Base-by-base conservation (phyloP, 2,329 filamentous ascomycete species). In the Teratosphaeria gauchensis region DNA sequence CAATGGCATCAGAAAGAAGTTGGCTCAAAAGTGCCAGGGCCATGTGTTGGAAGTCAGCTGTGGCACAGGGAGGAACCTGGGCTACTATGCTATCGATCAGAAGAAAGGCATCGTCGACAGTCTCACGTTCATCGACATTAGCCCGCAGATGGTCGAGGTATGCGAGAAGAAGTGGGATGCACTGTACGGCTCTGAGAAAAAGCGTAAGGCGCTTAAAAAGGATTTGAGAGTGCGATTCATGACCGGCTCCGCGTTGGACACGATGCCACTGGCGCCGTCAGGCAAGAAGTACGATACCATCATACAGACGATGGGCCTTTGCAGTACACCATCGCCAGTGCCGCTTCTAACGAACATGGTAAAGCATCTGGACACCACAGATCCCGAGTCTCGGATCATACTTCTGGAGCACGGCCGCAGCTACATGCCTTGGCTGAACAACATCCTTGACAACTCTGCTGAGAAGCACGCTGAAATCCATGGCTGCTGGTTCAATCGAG, bases 401-500 rank as follows among this genome's bases (percentile, higher is more conserved):
- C 71, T 80, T 21, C 70, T 80, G 5, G 78, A 80, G 69, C 78
- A 80, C 64, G 78, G 78, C n/a, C 73, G 75, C 58, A 76, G 74
- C 63, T 71, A 78, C 61, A 75, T 75, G 61, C 63, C 72, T 8
- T 80, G 78, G 78, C 63, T 80, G 62, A 80, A 80, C 67, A 67
- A 65, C 11, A 64, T 78, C 38, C 66, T 80, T 56, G 77, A 80
- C 63, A 73, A 72, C 56, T 68, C 74, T 9, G 78, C 78, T 19
- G 69, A 75, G 46, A 73, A 72, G 59, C 78, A 80, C 63, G 78
- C 78, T 1, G 74, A 78, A 55, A 71, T 74, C 53, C 76, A 79
- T 61, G 78, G 78, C 19, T 80, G 78, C 63, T 80, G 78, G 77
- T 80, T 75, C 74, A 80, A 80, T 63, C 77, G 77, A 62, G 78